Evolutionary conservation across 2,329 filamentous ascomycete species (phyloP), one percentile per base, ranked within the genome.

Genomic region (Hymenoscyphus fraxineus): DNA sequence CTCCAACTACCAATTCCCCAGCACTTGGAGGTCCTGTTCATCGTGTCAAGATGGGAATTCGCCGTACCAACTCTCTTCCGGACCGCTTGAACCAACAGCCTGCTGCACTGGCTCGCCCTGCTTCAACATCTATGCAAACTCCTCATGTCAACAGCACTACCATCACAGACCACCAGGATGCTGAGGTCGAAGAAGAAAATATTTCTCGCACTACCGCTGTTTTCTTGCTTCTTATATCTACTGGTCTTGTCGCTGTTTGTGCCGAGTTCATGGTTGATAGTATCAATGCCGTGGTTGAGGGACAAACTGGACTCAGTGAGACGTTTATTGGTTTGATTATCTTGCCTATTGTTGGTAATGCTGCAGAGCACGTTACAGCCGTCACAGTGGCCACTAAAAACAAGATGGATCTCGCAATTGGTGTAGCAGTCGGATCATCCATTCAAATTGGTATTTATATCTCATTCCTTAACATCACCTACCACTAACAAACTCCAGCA

Each of bases 381-480:
- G 83, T 91, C 27, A 87, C 85, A 6, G 88, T 90, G 7, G 88
- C 88, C 0, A 83, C 86, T 76, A 89, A 89, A 78, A 90, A 91
- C 77, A 90, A 91, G 79, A 90, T 91, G 86, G 88, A 91, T 75
- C 78, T 91, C 41, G 88, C 88, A 1, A 90, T 91, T 62, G 88
- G 87, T 67, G 88, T 91, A 22, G 87, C 88, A 4, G 83, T 91
- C 7, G 88, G 88, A 63, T 88, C 84, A 68, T 88, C 85, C 59
- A 90, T 91, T 69, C 88, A 91, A 76, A 90, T 91, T 74, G 85
- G 74, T 73, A 72, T 47, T 71, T 39, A n/a, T n/a, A 19, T 16
- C 12, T 9, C 27, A 27, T 56, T n/a, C 27, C 40, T n/a, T 40
- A 16, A 19, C 10, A 10, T 12, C 7, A 10, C 7, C n/a, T 41